Evolutionary conservation across 2,329 filamentous ascomycete genomes (phyloP).

Genomic region (Leptosphaerulina australis): DNA sequence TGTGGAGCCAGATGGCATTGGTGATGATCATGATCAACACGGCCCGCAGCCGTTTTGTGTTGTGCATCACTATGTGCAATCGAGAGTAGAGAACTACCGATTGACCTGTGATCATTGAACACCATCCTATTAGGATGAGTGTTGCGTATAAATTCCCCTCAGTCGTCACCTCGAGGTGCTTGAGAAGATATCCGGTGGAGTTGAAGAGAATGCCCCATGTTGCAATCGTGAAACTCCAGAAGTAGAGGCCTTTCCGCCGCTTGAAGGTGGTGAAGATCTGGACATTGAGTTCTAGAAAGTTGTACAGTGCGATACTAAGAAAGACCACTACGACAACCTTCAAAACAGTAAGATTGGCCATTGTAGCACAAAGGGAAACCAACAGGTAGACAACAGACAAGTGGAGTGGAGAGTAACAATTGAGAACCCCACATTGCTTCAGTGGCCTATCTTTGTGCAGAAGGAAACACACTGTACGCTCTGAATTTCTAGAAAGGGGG

Average conservation of each 20-base stretch:
- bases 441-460: slow-evolving; percentile 2
- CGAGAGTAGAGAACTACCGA: slow-evolving; percentile 66
- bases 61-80: slow-evolving; percentile 62
- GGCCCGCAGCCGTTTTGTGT: slow-evolving; percentile 53
- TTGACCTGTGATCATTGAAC: slow-evolving; percentile 65
- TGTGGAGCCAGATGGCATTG: slow-evolving; percentile 59
- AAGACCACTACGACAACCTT: slow-evolving; percentile 27
- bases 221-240: slow-evolving; percentile 55
- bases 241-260: slow-evolving; percentile 53
- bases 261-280: slow-evolving; percentile 55
- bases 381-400: neutral
- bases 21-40: slow-evolving; percentile 63
- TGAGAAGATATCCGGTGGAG: slow-evolving; percentile 52
- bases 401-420: neutral
- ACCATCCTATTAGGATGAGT: slow-evolving; percentile 62
- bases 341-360: slow-evolving; percentile 10
- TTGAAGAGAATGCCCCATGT: slow-evolving; percentile 54
- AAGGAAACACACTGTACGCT: neutral
- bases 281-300: slow-evolving; percentile 52
- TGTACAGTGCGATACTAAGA: slow-evolving; percentile 41
- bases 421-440: slow-evolving; percentile 6
- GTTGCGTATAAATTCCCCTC: slow-evolving; percentile 39
- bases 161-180: slow-evolving; percentile 46
- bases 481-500: slow-evolving; percentile 13
- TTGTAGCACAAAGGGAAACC: neutral